Conservation (phyloP, 2,329 filamentous ascomycete genomes). For the Epichloe sibirici region DNA sequence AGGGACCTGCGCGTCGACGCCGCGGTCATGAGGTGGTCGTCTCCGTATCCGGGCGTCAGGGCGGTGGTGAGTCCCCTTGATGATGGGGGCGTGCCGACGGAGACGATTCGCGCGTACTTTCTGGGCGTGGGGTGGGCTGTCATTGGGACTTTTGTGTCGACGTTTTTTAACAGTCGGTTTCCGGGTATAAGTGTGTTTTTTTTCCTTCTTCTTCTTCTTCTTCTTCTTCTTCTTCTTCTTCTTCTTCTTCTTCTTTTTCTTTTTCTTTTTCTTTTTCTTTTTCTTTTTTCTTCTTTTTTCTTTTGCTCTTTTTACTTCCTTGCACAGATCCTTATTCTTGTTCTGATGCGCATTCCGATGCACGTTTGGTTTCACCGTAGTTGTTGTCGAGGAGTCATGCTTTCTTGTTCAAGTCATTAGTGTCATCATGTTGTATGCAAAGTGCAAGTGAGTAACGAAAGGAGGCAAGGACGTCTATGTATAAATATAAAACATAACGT, state of each 20-base stretch:
- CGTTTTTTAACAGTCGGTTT: slow-evolving; percentile 29
- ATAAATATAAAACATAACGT: neutral
- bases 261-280: neutral
- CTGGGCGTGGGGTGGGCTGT: slow-evolving; percentile 19
- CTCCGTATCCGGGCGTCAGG: slow-evolving; percentile 30
- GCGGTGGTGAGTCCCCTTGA: slow-evolving; percentile 26
- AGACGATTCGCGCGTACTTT: slow-evolving; percentile 31
- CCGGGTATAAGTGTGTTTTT: slow-evolving; percentile 19
- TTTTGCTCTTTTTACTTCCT: neutral
- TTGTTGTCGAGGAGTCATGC: neutral
- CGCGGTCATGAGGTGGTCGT: slow-evolving; percentile 26
- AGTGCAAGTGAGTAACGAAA: neutral
- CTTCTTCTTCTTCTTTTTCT: neutral
- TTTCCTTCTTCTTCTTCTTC: too few species aligned
- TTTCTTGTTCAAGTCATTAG: neutral
- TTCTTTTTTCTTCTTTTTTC: neutral
- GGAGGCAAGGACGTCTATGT: neutral
- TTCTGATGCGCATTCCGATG: neutral
- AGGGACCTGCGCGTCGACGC: slow-evolving; percentile 29
- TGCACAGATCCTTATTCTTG: too few species aligned
- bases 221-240: neutral
- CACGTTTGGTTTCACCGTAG: neutral
- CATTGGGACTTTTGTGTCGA: slow-evolving; percentile 21
- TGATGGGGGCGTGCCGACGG: slow-evolving; percentile 22
- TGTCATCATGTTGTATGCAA: neutral